Percentiles rank a stretch among this genome's conserved stretches.
Evolutionary conservation across 805 yeast genomes (phyloP).

Genomic region (Yarrowia sp.): DNA sequence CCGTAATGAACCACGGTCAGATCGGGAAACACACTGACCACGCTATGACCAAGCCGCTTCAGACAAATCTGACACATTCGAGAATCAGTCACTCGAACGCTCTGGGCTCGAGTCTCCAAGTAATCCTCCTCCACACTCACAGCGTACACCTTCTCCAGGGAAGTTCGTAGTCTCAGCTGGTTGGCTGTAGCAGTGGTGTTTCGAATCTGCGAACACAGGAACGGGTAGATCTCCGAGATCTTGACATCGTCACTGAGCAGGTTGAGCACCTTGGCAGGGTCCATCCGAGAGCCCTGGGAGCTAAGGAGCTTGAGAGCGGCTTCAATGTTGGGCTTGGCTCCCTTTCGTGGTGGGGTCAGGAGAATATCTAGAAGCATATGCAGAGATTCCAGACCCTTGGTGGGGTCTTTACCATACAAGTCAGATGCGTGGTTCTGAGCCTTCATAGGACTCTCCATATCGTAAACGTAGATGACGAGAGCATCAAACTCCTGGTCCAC

Average conservation of each 20-base stretch:
- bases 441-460: conserved; percentile 61
- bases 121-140: conserved; percentile 57
- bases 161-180: conserved; percentile 54
- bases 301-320: conserved; percentile 54
- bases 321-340: conserved; percentile 48
- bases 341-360: conserved; percentile 15
- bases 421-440: conserved; percentile 68
- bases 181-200: conserved; percentile 53
- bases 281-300: conserved; percentile 59
- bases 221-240: conserved; percentile 54
- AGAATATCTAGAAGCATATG: conserved; percentile 55
- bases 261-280: conserved; percentile 55
- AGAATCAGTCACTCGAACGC: conserved; percentile 54
- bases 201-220: conserved; percentile 57
- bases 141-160: conserved; percentile 62
- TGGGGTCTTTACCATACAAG: conserved; percentile 53
- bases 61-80: conserved; percentile 66
- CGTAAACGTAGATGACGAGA: conserved; percentile 64
- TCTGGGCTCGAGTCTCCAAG: conserved; percentile 52
- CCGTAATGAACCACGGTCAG: conserved; percentile 62
- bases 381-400: conserved; percentile 56
- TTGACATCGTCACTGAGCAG: conserved; percentile 61
- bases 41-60: conserved; percentile 61
- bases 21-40: conserved; percentile 59
- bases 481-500: conserved; percentile 61